These are phyloP conservation scores for Blastobotrys robertii DNA, from an alignment of 805 yeast genomes.

Conservation along the genomic window DNA sequence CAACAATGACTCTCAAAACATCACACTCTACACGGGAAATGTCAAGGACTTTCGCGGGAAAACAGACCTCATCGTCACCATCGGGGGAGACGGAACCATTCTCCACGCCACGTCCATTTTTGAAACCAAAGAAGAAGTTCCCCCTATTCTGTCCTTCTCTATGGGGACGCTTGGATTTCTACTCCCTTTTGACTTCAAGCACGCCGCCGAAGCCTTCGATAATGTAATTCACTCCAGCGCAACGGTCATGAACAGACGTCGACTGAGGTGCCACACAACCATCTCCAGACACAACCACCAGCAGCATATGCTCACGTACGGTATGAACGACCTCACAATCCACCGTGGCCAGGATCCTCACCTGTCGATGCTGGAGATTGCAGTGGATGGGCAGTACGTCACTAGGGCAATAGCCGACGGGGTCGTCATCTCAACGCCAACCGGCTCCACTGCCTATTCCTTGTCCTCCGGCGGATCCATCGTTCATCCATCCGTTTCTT, in stretches of 20 bases:
- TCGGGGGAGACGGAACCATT: constrained; percentile 97
- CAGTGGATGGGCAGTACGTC: constrained; percentile 70
- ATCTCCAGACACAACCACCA: constrained; percentile 5
- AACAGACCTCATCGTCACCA: constrained; percentile 72
- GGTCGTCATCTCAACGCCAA: constrained; percentile 74
- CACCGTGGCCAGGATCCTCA: constrained; percentile 88
- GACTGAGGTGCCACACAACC: constrained; percentile 59
- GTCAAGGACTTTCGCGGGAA: constrained; percentile 46
- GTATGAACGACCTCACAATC: constrained; percentile 85
- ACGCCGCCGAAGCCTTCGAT: constrained; percentile 49
- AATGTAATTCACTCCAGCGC: constrained; percentile 60
- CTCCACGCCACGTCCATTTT: constrained; percentile 74
- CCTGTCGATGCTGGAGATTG: constrained; percentile 73
- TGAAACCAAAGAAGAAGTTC: constrained; percentile 46
- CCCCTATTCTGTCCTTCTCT: constrained; percentile 83
- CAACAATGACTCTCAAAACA: constrained; percentile 2
- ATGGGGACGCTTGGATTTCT: constrained; percentile 87
- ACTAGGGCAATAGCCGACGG: constrained; percentile 94
- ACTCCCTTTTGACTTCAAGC: constrained; percentile 72
- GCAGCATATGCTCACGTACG: constrained; percentile 39
- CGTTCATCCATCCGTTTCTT: constrained; percentile 79
- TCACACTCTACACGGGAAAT: constrained; percentile 46
- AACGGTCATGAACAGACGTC: constrained; percentile 61
- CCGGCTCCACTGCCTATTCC: constrained; percentile 93
- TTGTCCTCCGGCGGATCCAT: constrained; percentile 87